Percentiles rank a stretch among this genome's conserved stretches.
Conservation (phyloP, 2,329 filamentous ascomycete species). For the Colletotrichum chrysophilum region DNA sequence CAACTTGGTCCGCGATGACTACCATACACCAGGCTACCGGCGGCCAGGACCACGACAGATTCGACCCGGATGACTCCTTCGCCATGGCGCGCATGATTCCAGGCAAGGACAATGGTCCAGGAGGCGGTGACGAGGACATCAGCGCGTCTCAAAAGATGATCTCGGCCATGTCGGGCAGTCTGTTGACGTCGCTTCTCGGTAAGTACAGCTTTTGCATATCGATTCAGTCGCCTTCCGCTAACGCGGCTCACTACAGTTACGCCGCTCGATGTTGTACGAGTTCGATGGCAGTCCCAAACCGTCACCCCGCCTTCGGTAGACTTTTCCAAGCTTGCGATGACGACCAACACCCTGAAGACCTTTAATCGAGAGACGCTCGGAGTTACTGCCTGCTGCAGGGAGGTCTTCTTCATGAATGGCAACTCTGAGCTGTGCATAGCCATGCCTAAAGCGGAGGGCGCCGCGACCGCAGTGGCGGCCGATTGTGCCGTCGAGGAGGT, state of each 20-base stretch:
- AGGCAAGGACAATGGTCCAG: constrained; percentile 16
- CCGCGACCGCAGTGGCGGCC: constrained; percentile 52
- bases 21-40: constrained; percentile 4
- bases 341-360: constrained; percentile 65
- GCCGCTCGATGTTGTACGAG: constrained; percentile 93
- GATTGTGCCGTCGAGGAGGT: constrained; percentile 90
- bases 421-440: constrained; percentile 82
- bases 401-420: constrained; percentile 96
- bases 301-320: constrained; percentile 54
- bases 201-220: constrained; percentile 33
- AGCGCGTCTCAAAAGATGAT: constrained; percentile 92
- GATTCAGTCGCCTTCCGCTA: not conserved
- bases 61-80: constrained; percentile 32
- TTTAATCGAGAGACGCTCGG: constrained; percentile 82
- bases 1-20: constrained; percentile 18
- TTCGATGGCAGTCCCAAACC: constrained; percentile 88
- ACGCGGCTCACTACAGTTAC: constrained; percentile 67
- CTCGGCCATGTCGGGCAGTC: constrained; percentile 87
- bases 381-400: constrained; percentile 92
- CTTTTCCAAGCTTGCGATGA: constrained; percentile 60
- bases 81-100: constrained; percentile 33
- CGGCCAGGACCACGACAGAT: constrained; percentile 32
- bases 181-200: constrained; percentile 90
- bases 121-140: constrained; percentile 62
- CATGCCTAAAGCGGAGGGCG: constrained; percentile 58